Evolutionary conservation across 2,329 filamentous ascomycete genomes (phyloP).

Genomic region (Cladosporium sp.): DNA sequence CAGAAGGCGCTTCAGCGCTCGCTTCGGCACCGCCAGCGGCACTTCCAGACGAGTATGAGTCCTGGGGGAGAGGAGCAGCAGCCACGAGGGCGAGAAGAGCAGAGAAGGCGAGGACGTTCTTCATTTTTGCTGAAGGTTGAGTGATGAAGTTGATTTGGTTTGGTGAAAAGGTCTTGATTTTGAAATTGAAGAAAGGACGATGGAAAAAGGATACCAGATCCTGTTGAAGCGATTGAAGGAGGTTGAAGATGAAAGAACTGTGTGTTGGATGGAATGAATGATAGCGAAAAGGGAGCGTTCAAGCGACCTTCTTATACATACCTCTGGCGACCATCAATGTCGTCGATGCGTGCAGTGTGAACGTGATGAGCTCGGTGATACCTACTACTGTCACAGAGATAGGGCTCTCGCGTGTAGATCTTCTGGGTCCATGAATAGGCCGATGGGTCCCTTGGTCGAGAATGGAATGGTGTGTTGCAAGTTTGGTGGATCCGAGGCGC

Average conservation of each 20-base stretch:
- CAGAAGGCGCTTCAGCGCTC: neutral
- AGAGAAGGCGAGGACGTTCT: conserved; percentile 18
- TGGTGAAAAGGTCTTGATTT: neutral
- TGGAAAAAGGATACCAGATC: conserved; percentile 16
- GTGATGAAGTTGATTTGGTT: too few relatives aligned
- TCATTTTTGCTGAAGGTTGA: conserved; percentile 11
- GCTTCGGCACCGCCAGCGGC: neutral
- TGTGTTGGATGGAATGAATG: conserved; percentile 5
- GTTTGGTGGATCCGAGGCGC: conserved; percentile 1
- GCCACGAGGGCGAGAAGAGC: conserved; percentile 16
- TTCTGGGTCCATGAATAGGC: neutral
- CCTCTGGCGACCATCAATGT: conserved; percentile 1
- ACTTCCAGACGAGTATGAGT: conserved; percentile 10
- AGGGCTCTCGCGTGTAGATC: neutral
- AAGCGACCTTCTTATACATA: conserved; percentile 14
- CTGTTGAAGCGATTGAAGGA: conserved; percentile 16
- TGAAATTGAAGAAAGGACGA: neutral
- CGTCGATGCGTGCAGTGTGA: neutral
- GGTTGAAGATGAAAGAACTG: conserved; percentile 9
- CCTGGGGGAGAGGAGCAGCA: conserved; percentile 14
- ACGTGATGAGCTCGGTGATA: conserved; percentile 4
- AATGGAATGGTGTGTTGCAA: conserved; percentile 3
- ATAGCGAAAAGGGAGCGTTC: neutral
- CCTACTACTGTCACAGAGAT: conserved; percentile 4
- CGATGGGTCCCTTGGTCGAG: neutral